A percentile compares a stretch with the other conserved stretches of the same genome.
These are phyloP conservation scores for Byssothecium circinans DNA, from an alignment of 2,329 filamentous ascomycete species.

Conservation along the genomic window DNA sequence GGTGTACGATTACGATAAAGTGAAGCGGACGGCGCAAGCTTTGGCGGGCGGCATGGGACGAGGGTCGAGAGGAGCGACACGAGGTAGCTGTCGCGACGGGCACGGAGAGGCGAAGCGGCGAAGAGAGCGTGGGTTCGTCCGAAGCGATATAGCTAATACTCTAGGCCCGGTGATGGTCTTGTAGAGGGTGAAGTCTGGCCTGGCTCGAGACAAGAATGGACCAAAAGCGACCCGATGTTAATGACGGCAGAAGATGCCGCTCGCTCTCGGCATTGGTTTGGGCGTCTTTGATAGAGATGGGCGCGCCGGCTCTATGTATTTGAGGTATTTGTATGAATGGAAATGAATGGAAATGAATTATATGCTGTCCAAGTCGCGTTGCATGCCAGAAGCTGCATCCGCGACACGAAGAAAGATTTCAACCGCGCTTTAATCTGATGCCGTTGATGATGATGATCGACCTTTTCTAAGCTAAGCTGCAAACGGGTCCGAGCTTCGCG, in stretches of 20 bases:
- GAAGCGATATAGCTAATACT: constrained; percentile 6
- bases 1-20: constrained; percentile 8
- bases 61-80: constrained; percentile 1
- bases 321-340: no score
- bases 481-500: constrained; percentile 7
- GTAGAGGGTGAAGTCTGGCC: constrained; percentile 9
- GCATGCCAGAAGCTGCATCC: no score
- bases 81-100: not conserved
- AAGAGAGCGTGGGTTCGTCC: not conserved
- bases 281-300: no score
- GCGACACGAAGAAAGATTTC: no score
- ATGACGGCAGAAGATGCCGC: constrained; percentile 8
- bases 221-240: constrained; percentile 6
- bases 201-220: constrained; percentile 11
- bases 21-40: constrained; percentile 15
- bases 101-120: not conserved
- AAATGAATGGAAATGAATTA: no score
- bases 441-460: not conserved
- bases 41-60: constrained; percentile 17
- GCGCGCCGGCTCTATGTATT: not conserved
- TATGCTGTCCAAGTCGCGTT: no score
- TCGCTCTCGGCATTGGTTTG: not conserved
- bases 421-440: not conserved
- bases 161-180: not conserved
- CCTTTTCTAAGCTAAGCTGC: not conserved